A percentile compares a stretch with the other conserved stretches of the same genome.
Conservation (phyloP, 805 yeast genomes). For the Candida glaebosa region DNA sequence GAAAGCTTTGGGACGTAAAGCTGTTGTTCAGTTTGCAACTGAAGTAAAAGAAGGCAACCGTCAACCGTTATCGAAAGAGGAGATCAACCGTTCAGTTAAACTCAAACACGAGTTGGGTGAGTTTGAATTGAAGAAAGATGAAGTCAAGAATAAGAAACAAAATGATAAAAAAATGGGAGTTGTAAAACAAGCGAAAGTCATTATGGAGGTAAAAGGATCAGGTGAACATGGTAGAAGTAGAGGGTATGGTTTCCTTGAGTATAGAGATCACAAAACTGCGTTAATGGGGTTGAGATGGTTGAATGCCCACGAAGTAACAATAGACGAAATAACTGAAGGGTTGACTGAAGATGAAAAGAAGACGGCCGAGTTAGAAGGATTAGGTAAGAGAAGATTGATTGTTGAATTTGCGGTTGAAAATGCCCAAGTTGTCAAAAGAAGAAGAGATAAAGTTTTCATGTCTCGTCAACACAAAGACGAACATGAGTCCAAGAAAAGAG, state of each 20-base stretch:
- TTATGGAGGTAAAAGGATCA: constrained; percentile 86
- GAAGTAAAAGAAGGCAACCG: constrained; percentile 74
- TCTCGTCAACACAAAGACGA: constrained; percentile 26
- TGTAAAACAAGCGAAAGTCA: constrained; percentile 88
- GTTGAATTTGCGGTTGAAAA: constrained; percentile 96
- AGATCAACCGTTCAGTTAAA: constrained; percentile 72
- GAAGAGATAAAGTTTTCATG: constrained; percentile 61
- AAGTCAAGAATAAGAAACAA: constrained; percentile 40
- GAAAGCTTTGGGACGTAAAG: constrained; percentile 90
- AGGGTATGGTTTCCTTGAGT: constrained; percentile 96
- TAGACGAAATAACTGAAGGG: constrained; percentile 69
- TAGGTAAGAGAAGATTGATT: constrained; percentile 69
- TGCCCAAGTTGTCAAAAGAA: constrained; percentile 88
- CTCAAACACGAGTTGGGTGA: constrained; percentile 45
- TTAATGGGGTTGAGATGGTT: constrained; percentile 96
- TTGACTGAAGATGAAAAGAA: constrained; percentile 64
- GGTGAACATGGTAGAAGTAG: constrained; percentile 88
- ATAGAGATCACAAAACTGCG: constrained; percentile 86
- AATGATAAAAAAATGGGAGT: constrained; percentile 81
- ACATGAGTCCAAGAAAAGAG: constrained; percentile 18
- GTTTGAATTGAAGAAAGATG: constrained; percentile 24
- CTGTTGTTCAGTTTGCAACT: constrained; percentile 89
- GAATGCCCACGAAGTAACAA: constrained; percentile 83
- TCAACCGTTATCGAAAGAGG: constrained; percentile 88
- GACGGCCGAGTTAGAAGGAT: constrained; percentile 49